Evolutionary conservation across 148 eudicot genomes (phyloP).

Genomic region (Fagopyrum tataricum): DNA sequence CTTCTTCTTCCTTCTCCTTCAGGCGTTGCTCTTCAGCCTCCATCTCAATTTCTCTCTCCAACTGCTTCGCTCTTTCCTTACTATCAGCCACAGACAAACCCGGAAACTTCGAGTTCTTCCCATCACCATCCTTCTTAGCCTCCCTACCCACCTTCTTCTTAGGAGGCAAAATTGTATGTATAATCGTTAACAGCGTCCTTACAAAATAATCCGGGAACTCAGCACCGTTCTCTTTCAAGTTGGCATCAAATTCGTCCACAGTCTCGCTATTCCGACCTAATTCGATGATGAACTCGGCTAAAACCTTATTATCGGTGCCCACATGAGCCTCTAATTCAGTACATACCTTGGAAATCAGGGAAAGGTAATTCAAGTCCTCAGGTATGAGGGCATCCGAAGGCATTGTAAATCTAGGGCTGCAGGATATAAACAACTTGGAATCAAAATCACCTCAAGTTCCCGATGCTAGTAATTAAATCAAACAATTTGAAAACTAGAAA

Average conservation of each 20-base stretch:
- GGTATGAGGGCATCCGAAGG: background rate
- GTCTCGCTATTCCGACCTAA: constrained; percentile 46
- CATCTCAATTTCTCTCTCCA: constrained; percentile 26
- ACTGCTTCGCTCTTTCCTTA: constrained; percentile 28
- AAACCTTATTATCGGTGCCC: constrained; percentile 55
- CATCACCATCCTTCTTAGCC: constrained; percentile 20
- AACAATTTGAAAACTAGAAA: background rate
- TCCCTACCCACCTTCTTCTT: constrained; percentile 29
- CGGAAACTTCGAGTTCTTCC: constrained; percentile 23
- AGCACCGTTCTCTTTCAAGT: constrained; percentile 59
- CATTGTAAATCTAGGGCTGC: constrained; percentile 3
- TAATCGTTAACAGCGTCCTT: constrained; percentile 55
- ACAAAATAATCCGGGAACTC: constrained; percentile 88
- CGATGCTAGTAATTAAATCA: background rate
- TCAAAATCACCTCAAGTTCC: background rate
- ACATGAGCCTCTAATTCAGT: constrained; percentile 69
- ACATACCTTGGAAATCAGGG: constrained; percentile 75
- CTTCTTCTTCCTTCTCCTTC: constrained; percentile 14
- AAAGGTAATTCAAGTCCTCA: constrained; percentile 60
- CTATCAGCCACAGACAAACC: constrained; percentile 58
- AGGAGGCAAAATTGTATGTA: constrained; percentile 86
- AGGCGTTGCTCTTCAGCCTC: constrained; percentile 26
- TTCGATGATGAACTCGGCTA: constrained; percentile 72
- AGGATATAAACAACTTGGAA: background rate
- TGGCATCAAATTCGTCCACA: constrained; percentile 60